Base-by-base conservation (phyloP, 345 rosid species). In the Psidium guajava region DNA sequence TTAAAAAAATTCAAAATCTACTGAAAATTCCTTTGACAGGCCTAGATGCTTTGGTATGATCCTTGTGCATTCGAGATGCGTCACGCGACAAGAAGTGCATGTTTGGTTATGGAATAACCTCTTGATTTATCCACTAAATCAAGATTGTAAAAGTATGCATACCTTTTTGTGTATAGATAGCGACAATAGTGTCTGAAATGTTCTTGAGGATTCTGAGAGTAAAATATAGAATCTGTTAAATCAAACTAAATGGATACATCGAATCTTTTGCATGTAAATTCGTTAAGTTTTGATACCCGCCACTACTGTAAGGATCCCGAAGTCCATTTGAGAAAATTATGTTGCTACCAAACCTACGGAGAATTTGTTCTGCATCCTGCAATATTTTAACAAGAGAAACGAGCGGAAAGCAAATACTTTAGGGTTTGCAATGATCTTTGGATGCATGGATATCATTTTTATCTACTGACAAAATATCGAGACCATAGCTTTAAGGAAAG, bases 271-370 rank as follows among this genome's bases (percentile, higher is more conserved):
- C 47, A 36, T 36, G 20, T 18, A 36, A 36, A 11, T 18, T 36
- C 10, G 47, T 69, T 4, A 69, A 69, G 80, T 69, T 69, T 36
- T 25, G 0, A 18, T 92, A 91, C 95, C 94, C 94, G 91, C 93
- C 94, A 47, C 89, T 88, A 80, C 94, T 92, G 49, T 92, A 91
- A 82, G 95, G 95, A 89, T 93, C 95, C 82, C 85, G 83, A 6
- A 92, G 89, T 55, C 95, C 95, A 64, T 93, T 93, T 9, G 95
- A 93, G 92, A 92, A 93, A 83, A 93, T 92, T 64, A 93, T 90
- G 89, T 93, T 93, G 89, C 94, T 92, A 12, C 86, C 92, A 86
- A 93, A 91, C 24, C 89, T 86, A 54, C 85, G 82, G 7, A 93
- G 91, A 83, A 86, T 84, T 85, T 86, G 85, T 55, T 90, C 90